A percentile compares a stretch with the other conserved stretches of the same genome.
Conservation (phyloP, 352 stramenopile genomes). For the Globisporangium heterothallicum region DNA sequence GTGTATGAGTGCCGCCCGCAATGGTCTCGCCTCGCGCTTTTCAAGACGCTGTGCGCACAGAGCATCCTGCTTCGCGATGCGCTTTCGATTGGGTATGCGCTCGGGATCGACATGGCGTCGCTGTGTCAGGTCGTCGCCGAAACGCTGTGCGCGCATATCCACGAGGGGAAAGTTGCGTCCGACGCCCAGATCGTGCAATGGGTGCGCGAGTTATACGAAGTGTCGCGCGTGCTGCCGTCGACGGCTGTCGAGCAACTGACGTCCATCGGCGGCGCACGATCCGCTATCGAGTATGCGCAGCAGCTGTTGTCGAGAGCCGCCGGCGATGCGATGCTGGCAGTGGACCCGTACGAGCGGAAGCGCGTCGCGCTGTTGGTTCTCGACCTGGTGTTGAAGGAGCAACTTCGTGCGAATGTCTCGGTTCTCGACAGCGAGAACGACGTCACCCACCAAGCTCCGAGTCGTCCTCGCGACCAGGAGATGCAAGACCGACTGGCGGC, state of each 20-base stretch:
- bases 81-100: conserved; percentile 78
- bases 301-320: conserved; percentile 35
- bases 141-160: conserved; percentile 51
- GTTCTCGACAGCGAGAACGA: conserved; percentile 2
- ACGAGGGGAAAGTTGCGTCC: conserved; percentile 16
- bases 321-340: neutral
- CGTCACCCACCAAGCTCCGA: too few relatives aligned
- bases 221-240: conserved; percentile 63
- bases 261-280: conserved; percentile 37
- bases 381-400: conserved; percentile 55
- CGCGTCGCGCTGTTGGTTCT: conserved; percentile 49
- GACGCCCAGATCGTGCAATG: conserved; percentile 40
- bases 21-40: conserved; percentile 79
- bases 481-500: conserved; percentile 17
- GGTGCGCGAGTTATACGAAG: conserved; percentile 71
- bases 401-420: conserved; percentile 24
- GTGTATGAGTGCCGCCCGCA: conserved; percentile 85
- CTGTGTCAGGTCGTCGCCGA: conserved; percentile 81
- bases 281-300: conserved; percentile 57
- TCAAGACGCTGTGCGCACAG: conserved; percentile 56
- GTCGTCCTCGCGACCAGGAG: conserved; percentile 13
- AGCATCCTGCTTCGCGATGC: conserved; percentile 59
- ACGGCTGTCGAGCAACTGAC: conserved; percentile 67
- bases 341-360: conserved; percentile 32
- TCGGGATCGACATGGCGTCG: conserved; percentile 85